These are phyloP conservation scores for Herpetospermum pedunculosum DNA, from an alignment of 306 rosid species.

Conservation along the genomic window DNA sequence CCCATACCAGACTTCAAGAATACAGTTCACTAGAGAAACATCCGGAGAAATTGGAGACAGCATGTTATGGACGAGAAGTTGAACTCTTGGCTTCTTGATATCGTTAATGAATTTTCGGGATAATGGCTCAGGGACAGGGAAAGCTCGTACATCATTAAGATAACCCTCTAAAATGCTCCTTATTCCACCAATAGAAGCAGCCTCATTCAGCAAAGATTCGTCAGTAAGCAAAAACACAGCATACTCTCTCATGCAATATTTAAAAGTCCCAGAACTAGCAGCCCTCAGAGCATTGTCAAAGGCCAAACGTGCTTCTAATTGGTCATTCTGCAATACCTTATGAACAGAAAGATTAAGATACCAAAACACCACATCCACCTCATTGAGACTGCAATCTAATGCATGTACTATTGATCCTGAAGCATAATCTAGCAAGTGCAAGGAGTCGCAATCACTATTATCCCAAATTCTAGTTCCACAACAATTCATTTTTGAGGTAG, in stretches of 20 bases:
- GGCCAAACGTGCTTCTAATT: constrained; percentile 43
- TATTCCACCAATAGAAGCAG: constrained; percentile 25
- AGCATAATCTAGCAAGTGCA: constrained; percentile 21
- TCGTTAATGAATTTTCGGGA: constrained; percentile 46
- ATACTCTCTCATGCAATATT: constrained; percentile 46
- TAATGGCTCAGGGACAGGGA: constrained; percentile 33
- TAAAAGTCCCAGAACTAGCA: constrained; percentile 36
- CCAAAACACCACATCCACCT: constrained; percentile 60
- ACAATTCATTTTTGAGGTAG: constrained; percentile 35
- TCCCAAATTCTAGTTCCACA: constrained; percentile 18
- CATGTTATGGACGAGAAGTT: constrained; percentile 40
- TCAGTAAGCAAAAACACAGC: constrained; percentile 53
- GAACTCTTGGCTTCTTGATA: constrained; percentile 71
- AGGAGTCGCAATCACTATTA: constrained; percentile 8
- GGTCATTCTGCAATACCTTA: constrained; percentile 40
- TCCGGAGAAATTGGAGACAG: constrained; percentile 51
- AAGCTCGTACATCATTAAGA: constrained; percentile 28
- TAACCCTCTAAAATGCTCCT: constrained; percentile 49
- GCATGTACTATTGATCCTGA: constrained; percentile 26
- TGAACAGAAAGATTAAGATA: constrained; percentile 66
- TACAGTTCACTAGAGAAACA: constrained; percentile 45
- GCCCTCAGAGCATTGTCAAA: constrained; percentile 49
- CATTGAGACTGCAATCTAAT: constrained; percentile 17
- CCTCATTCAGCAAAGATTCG: constrained; percentile 36
- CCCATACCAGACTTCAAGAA: constrained; percentile 69